Evolutionary conservation across 2,329 filamentous ascomycete species (phyloP), one percentile per base, ranked within the genome.

Genomic region (Ophiobolus disseminans): DNA sequence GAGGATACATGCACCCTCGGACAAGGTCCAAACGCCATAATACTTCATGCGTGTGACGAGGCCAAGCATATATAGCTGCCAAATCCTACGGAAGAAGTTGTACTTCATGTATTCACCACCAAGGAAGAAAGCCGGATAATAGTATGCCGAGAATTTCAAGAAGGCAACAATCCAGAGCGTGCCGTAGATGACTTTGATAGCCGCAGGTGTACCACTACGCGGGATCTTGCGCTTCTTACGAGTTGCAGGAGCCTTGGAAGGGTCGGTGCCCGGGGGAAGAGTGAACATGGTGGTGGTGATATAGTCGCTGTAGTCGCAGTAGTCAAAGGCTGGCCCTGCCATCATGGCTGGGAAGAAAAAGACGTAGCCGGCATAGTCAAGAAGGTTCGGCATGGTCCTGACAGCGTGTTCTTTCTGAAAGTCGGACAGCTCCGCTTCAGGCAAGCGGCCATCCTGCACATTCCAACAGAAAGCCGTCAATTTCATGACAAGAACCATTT

Each of bases 401-500:
- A 99, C 82, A 37, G 89, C 88, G 22, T 90, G 86, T 57, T 92
- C 89, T 67, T 88, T 92, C 72, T 99, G 94, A 36, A 88, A 85
- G 40, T 94, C 90, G 1, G 89, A 90, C n/a, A 99, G 83, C 48
- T 92, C 85, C 34, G 87, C 82, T 14, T 88, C 85, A 3, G 90
- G 86, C 16, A 96, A 80, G 49, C 87, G 86, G 16, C 94, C 95
- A 72, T 99, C 94, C 65, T 94, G 91, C 7, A 97, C 87, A 69
- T 97, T 97, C 94, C 94, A 99, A 77, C 91, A 96, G 69, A 99
- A 99, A 4, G 93, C 89, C 17, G 87, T 91, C 26, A 99, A 84
- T 70, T 99, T 99, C 91, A 99, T 99, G 55, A 97, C 87, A 62
- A 97, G 77, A 25, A 99, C 94, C 94, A 99, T 99, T 74, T 99